Percentiles rank a stretch among this genome's conserved stretches.
phyloP scores from a whole-genome alignment of 257 asterid genomes.

The Ligustrum vulgare region DNA sequence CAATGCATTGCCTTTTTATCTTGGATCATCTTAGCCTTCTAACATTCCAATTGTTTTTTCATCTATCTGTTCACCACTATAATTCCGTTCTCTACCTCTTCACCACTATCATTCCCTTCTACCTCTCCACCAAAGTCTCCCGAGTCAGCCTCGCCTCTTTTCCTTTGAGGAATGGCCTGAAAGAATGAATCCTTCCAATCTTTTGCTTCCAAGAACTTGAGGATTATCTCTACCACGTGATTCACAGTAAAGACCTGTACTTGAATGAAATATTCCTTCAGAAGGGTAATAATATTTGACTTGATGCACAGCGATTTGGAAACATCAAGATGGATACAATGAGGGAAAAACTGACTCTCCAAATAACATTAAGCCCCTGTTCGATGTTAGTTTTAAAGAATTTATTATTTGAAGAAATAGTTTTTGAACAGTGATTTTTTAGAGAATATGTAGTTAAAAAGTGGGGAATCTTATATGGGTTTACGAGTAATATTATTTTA shows the following conservation, averaged over 20 bases:
- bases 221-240: conserved; percentile 86
- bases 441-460: no score
- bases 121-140: conserved; percentile 32
- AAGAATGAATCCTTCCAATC: conserved; percentile 87
- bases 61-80: conserved; percentile 26
- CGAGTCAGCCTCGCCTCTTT: conserved; percentile 56
- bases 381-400: no score
- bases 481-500: no score
- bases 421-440: no score
- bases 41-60: conserved; percentile 7
- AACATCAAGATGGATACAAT: not conserved
- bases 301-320: not conserved
- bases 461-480: no score
- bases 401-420: no score
- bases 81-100: no score
- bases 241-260: conserved; percentile 88
- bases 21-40: conserved; percentile 36
- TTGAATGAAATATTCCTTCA: conserved; percentile 3
- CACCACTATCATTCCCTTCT: conserved; percentile 24
- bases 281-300: not conserved
- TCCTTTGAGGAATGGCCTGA: conserved; percentile 83
- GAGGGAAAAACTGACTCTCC: not conserved
- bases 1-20: conserved; percentile 61
- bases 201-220: conserved; percentile 70
- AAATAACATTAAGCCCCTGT: no score